Evolutionary conservation across 768 basidiomycete genomes (phyloP), one percentile per base, ranked within the genome.

Genomic region (Boletus reticuloceps): DNA sequence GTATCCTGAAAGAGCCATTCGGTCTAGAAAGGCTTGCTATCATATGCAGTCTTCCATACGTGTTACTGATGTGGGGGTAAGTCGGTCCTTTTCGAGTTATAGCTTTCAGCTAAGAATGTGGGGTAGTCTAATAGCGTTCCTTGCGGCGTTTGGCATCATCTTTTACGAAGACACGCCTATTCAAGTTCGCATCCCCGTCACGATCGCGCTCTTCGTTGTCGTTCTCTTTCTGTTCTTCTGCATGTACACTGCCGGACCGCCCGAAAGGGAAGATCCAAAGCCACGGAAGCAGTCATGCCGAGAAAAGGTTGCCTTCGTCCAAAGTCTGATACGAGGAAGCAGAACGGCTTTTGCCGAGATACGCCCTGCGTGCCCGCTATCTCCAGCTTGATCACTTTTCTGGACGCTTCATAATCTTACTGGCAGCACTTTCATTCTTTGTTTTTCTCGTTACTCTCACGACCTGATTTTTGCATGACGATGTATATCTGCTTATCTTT

Each of bases 61-160:
- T 73, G 36, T 54, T 76, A 8, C 61, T 77, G 40, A 69, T 77
- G 68, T 77, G 73, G 70, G 61, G 71, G 77, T 77, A 49, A 51
- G 71, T 47, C 1, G 3, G 16, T n/a, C 6, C 14, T 3, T 45
- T 27, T 5, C 17, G 19, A 9, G 41, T 27, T 6, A 3, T 10
- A 13, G 9, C 4, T 25, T 25, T 40, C 36, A 2, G 45, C 50
- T 64, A 19, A 67, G 22, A 17, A 6, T 1, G 12, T 17, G 48
- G 6, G 37, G 19, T 36, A 79, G 77, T 17, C 62, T 76, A 55
- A 51, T 72, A 2, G 61, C 68, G 5, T 78, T 79, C 61, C 38
- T 74, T 3, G 22, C 40, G 0, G 67, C 74, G 0, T 67, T 79
- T 46, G 54, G 51, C 6, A 45, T 70, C 40, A 49, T 63, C 36